Base-by-base conservation (phyloP, 345 rosid genomes). In the Orychophragmus violaceus region DNA sequence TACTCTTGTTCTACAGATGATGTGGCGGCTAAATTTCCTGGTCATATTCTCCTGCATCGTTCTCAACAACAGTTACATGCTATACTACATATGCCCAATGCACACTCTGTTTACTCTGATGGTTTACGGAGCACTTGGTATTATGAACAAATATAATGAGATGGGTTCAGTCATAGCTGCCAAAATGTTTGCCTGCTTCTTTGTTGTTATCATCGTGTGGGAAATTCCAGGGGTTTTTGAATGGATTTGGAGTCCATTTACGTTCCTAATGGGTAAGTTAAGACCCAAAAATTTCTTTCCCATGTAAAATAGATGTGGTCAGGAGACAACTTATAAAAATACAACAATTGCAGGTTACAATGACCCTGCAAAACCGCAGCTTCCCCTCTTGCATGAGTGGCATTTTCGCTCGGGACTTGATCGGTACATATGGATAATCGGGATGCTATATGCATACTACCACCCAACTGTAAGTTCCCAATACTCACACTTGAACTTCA, bases 391-490 rank as follows among this genome's bases (percentile, higher is more conserved):
- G 87, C 97, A 87, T 36, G 99, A 94, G 82, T 94, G 99, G 99
- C 97, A 94, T 80, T 94, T 94, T 68, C 97, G 99, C 51, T 94
- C 99, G 0, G 99, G 99, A 50, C 99, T 94, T 81, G 99, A 94
- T 72, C 96, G 99, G 36, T 94, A 94, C 75, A 90, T 94, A 71
- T 94, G 99, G 99, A 94, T 94, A 62, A 76, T 94, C 59, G 99
- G 99, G 69, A 94, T 94, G 99, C 77, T 90, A 61, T 94, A 90
- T 81, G 99, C 99, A 35, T 94, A 90, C 80, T 94, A 84, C 78
- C 97, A 94, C 82, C 99, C 99, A 68, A 90, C 97, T 22, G 99
- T 94, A 81, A 77, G 96, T 81, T 71, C 28, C 55, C 51, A 39
- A 25, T 57, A 57, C 52, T 27, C 56, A 12, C 42, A 37, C 48